phyloP scores from a whole-genome alignment of 176 grass and related monocot genomes.

The Elaeis guineensis region DNA sequence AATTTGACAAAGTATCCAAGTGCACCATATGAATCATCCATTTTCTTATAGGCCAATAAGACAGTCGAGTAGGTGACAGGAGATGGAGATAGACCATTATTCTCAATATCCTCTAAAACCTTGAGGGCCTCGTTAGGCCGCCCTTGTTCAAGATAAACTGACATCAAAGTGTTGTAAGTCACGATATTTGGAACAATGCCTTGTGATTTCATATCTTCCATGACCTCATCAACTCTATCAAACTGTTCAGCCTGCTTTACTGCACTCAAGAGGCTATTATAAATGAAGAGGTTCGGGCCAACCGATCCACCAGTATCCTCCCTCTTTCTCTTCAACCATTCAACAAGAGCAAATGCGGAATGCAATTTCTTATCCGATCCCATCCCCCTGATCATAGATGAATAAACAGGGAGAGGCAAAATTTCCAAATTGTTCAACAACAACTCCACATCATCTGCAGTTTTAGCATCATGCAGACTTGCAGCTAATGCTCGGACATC shows the following conservation, averaged over 20 bases:
- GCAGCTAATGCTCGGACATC: constrained; percentile 46
- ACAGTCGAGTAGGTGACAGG: constrained; percentile 49
- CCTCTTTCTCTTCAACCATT: constrained; percentile 50
- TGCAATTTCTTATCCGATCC: constrained; percentile 37
- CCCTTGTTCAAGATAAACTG: constrained; percentile 52
- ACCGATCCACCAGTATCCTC: neutral
- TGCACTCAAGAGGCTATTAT: constrained; percentile 69
- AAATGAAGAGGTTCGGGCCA: constrained; percentile 55
- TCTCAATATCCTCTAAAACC: constrained; percentile 38
- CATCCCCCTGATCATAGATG: constrained; percentile 56
- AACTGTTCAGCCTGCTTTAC: constrained; percentile 47
- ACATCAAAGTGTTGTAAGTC: constrained; percentile 75
- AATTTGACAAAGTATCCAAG: constrained; percentile 47
- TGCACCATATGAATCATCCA: constrained; percentile 37
- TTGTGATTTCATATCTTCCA: constrained; percentile 63
- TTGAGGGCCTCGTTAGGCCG: constrained; percentile 37
- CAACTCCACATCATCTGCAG: constrained; percentile 42
- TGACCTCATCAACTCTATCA: constrained; percentile 30
- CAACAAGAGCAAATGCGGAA: constrained; percentile 56
- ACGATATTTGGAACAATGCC: constrained; percentile 48
- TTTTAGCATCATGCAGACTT: constrained; percentile 38
- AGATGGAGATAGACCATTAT: constrained; percentile 42
- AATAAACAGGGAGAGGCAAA: constrained; percentile 69
- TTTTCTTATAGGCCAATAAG: constrained; percentile 69
- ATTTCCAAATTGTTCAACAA: constrained; percentile 27